Evolutionary conservation across 768 basidiomycete species (phyloP).

Genomic region (Naganishia vaughanmartiniae): DNA sequence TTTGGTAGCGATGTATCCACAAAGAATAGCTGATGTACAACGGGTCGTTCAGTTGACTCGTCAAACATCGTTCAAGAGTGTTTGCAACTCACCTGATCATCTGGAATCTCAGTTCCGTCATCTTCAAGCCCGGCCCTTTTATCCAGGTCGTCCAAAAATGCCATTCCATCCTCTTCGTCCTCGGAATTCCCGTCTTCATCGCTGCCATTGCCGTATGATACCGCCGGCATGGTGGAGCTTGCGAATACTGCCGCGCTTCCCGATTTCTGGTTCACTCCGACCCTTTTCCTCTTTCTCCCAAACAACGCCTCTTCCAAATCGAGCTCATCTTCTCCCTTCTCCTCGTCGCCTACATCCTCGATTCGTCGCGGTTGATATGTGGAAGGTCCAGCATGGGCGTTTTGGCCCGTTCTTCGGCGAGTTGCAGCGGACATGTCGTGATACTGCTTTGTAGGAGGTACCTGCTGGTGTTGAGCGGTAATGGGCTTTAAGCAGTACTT

Average conservation of each 20-base stretch:
- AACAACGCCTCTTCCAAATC: conserved; percentile 47
- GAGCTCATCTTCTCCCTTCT: conserved; percentile 51
- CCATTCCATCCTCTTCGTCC: conserved; percentile 17
- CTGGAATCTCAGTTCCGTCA: conserved; percentile 31
- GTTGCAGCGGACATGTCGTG: not conserved
- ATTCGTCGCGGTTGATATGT: conserved; percentile 18
- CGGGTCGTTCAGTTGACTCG: conserved; percentile 1
- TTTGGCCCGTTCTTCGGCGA: not conserved
- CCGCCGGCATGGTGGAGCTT: conserved; percentile 11
- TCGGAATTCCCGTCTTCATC: conserved; percentile 22
- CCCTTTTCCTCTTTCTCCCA: conserved; percentile 37
- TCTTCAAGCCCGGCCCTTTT: not conserved
- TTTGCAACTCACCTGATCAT: conserved; percentile 28
- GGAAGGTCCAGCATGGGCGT: conserved; percentile 21
- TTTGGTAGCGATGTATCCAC: conserved; percentile 41
- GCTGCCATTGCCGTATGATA: conserved; percentile 32
- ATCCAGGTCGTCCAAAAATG: not conserved
- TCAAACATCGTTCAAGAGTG: not conserved
- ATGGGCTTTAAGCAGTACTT: not conserved
- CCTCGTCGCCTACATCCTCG: conserved; percentile 21
- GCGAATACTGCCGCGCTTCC: not conserved
- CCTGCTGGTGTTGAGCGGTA: too few species aligned
- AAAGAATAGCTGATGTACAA: conserved; percentile 38
- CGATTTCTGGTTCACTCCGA: not conserved
- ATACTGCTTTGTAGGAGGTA: too few species aligned